These are phyloP conservation scores for Cladosporium sp. DNA, from an alignment of 2,329 filamentous ascomycete species.

Conservation along the genomic window DNA sequence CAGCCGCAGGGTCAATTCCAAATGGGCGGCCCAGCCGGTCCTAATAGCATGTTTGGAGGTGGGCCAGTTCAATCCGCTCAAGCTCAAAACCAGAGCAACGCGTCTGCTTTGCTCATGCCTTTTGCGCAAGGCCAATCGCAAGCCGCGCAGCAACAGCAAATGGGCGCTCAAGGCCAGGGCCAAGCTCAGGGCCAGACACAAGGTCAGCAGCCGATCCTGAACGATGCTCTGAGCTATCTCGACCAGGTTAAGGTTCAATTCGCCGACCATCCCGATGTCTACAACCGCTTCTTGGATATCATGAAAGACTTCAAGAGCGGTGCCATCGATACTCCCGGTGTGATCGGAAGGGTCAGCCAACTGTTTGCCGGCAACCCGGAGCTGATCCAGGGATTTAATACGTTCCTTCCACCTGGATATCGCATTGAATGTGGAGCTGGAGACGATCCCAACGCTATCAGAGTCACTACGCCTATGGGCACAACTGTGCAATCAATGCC, in stretches of 20 bases:
- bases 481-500: constrained; percentile 90
- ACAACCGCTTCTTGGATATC: constrained; percentile 94
- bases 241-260: constrained; percentile 99
- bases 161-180: constrained; percentile 8
- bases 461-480: constrained; percentile 97
- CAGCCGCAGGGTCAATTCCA: constrained; percentile 48
- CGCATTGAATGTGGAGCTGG: constrained; percentile 93
- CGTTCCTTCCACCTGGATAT: constrained; percentile 91
- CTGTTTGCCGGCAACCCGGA: constrained; percentile 92
- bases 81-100: constrained; percentile 51
- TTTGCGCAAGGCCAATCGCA: constrained; percentile 39
- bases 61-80: constrained; percentile 67
- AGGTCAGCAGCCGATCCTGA: constrained; percentile 81
- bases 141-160: constrained; percentile 29
- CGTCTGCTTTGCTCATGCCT: constrained; percentile 47
- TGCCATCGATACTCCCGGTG: constrained; percentile 94
- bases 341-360: constrained; percentile 93
- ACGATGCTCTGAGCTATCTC: constrained; percentile 88
- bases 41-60: constrained; percentile 68
- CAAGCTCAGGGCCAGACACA: constrained; percentile 56
- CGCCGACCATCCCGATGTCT: constrained; percentile 93
- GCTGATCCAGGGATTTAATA: constrained; percentile 92
- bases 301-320: constrained; percentile 99
- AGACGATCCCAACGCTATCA: constrained; percentile 91
- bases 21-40: constrained; percentile 60